phyloP scores from a whole-genome alignment of 352 stramenopile species.

The Phytophthora megakarya region DNA sequence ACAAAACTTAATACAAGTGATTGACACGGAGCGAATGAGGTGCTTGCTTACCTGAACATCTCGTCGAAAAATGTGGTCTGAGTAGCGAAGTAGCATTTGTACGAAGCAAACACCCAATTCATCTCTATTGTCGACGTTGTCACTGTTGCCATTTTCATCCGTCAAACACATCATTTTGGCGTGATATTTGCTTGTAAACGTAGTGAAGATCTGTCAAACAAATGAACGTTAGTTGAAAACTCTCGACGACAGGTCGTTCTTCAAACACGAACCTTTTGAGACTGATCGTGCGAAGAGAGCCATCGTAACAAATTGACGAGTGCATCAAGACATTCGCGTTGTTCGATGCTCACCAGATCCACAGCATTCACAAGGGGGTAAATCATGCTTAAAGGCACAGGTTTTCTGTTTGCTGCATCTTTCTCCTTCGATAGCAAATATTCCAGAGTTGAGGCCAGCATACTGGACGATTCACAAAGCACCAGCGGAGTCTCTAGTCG shows the following conservation, averaged over 20 bases:
- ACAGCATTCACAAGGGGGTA: slow-evolving; percentile 78
- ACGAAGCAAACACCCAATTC: slow-evolving; percentile 63
- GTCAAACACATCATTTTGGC: slow-evolving; percentile 45
- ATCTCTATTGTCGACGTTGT: slow-evolving; percentile 5
- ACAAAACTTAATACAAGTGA: slow-evolving; percentile 2
- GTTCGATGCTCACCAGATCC: slow-evolving; percentile 67
- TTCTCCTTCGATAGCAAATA: slow-evolving; percentile 54
- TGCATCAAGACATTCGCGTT: slow-evolving; percentile 75
- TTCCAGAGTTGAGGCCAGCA: slow-evolving; percentile 67
- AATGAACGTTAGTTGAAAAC: slow-evolving; percentile 4
- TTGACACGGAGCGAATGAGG: neutral
- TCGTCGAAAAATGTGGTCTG: slow-evolving; percentile 74
- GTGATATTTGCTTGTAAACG: slow-evolving; percentile 48
- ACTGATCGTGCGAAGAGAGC: slow-evolving; percentile 41
- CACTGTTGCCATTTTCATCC: slow-evolving; percentile 8
- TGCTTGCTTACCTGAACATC: slow-evolving; percentile 44
- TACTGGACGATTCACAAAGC: slow-evolving; percentile 48
- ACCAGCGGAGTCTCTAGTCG: slow-evolving; percentile 57
- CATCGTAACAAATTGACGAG: slow-evolving; percentile 61
- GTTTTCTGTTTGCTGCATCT: slow-evolving; percentile 13
- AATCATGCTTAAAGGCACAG: slow-evolving; percentile 46
- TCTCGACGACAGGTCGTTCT: neutral
- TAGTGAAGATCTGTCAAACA: slow-evolving; percentile 41
- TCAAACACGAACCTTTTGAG: slow-evolving; percentile 43
- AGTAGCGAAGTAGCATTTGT: slow-evolving; percentile 56